Base-by-base conservation (phyloP, 345 rosid genomes). In the Passiflora organensis region DNA sequence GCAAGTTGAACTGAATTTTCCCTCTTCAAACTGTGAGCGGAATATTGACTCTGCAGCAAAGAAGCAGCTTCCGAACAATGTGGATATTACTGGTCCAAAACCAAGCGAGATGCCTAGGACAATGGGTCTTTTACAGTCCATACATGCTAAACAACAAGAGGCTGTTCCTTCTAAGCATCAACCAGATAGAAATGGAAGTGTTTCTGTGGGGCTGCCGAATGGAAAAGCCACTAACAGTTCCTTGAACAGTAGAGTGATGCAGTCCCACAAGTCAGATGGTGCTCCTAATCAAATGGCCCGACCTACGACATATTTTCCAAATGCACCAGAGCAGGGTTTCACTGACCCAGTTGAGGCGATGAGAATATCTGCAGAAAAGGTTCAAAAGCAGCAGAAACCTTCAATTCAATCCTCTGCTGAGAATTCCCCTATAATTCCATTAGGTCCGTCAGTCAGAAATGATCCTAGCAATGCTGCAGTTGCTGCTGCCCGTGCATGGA, bases 401-500 rank as follows among this genome's bases (percentile, higher is more conserved):
- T 67, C 66, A 13, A 68, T 52, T 54, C 78, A 63, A 39, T 59
- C 80, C 20, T 41, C 61, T 0, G 55, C 20, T 9, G 66, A 62
- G 66, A 44, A 53, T 46, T 64, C 78, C 51, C 68, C 48, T 0
- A 66, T 61, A 51, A 66, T 51, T 48, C 62, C 72, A 37, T 59
- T 82, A 13, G 67, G 68, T 66, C 72, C 78, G 32, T 59, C 83
- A 20, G 41, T 44, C 45, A 72, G 78, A 79, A 57, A 82, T 60
- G 91, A 77, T 65, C 65, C 85, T 4, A 67, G 67, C 71, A 85
- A 80, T 73, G 95, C 85, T 56, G 76, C 90, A 2, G 76, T 64
- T 32, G 71, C 78, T 36, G 96, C 90, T 58, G 86, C 96, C 45
- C 64, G 87, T 23, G 95, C 85, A 6, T 88, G 95, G 95, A 91